A percentile compares a stretch with the other conserved stretches of the same genome.
Conservation (phyloP, 208 protist species). For the Tritrichomonas musculus region DNA sequence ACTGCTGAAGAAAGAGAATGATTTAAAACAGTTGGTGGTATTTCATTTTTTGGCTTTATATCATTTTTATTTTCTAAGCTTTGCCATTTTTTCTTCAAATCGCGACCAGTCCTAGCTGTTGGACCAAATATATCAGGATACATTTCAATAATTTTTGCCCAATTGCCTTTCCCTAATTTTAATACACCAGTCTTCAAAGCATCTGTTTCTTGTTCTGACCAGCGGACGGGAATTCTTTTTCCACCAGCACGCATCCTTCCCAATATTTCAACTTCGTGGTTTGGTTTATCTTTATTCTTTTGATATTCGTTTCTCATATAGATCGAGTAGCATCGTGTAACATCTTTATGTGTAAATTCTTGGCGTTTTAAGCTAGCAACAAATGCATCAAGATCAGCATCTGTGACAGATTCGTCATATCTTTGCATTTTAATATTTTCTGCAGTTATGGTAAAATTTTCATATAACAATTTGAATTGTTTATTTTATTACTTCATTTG, state of each 20-base stretch:
- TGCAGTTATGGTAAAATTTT: too few relatives aligned
- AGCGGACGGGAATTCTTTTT: neutral
- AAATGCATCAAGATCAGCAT: neutral
- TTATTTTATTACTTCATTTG: too few relatives aligned
- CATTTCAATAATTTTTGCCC: neutral
- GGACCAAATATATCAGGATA: neutral
- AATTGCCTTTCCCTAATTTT: neutral
- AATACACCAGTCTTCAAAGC: neutral
- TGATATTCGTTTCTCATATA: neutral
- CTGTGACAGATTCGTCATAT: too few relatives aligned
- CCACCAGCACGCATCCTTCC: neutral
- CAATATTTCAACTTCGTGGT: neutral
- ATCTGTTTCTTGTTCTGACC: neutral
- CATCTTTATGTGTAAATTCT: neutral
- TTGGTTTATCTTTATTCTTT: neutral
- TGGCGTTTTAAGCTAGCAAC: neutral
- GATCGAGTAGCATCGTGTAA: neutral
- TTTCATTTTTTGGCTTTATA: too few relatives aligned
- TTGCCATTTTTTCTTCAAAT: neutral
- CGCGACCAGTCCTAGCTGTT: neutral
- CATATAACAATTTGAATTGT: too few relatives aligned
- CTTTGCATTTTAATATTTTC: too few relatives aligned
- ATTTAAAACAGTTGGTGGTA: too few relatives aligned
- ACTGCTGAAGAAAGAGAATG: too few relatives aligned
- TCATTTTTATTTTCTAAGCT: neutral